Percentiles rank a stretch among this genome's conserved stretches.
Evolutionary conservation across 495 filamentous ascomycete species (phyloP).

Genomic region (Penicillium canariense): DNA sequence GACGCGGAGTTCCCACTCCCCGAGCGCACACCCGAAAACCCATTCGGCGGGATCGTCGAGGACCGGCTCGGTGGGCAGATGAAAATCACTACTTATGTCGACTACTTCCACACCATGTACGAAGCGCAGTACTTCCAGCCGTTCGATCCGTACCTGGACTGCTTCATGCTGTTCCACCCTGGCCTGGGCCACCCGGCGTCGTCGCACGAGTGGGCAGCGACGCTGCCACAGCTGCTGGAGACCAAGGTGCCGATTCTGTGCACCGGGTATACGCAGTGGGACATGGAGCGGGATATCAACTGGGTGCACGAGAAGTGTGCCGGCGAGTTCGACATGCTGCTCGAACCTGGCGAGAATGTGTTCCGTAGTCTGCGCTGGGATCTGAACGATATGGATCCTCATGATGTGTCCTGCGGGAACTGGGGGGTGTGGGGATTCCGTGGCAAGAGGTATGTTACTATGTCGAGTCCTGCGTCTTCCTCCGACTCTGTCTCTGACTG

Average conservation of each 20-base stretch:
- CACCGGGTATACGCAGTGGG: slow-evolving; percentile 93
- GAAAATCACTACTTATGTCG: slow-evolving; percentile 96
- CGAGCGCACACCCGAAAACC: slow-evolving; percentile 75
- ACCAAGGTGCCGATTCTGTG: slow-evolving; percentile 92
- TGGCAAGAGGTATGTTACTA: slow-evolving; percentile 80
- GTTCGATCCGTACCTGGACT: slow-evolving; percentile 97
- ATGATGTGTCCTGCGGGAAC: slow-evolving; percentile 92
- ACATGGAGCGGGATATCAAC: slow-evolving; percentile 86
- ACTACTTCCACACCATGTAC: slow-evolving; percentile 97
- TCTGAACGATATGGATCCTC: slow-evolving; percentile 90
- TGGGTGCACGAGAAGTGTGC: slow-evolving; percentile 81
- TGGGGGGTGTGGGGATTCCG: slow-evolving; percentile 97
- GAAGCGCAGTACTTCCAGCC: slow-evolving; percentile 83
- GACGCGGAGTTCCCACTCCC: slow-evolving; percentile 89
- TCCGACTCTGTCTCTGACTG: background rate
- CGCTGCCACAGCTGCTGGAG: slow-evolving; percentile 82
- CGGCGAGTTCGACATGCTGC: slow-evolving; percentile 86
- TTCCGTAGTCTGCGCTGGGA: slow-evolving; percentile 98
- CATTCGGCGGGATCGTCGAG: slow-evolving; percentile 90
- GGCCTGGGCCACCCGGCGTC: slow-evolving; percentile 91
- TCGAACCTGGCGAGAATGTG: slow-evolving; percentile 89
- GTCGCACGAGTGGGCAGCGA: slow-evolving; percentile 89
- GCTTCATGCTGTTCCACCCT: slow-evolving; percentile 93
- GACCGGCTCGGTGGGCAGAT: slow-evolving; percentile 77
- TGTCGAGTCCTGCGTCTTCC: background rate